Conservation (phyloP, 1,284 basidiomycete genomes). For the Sanghuangporus sanghuang region DNA sequence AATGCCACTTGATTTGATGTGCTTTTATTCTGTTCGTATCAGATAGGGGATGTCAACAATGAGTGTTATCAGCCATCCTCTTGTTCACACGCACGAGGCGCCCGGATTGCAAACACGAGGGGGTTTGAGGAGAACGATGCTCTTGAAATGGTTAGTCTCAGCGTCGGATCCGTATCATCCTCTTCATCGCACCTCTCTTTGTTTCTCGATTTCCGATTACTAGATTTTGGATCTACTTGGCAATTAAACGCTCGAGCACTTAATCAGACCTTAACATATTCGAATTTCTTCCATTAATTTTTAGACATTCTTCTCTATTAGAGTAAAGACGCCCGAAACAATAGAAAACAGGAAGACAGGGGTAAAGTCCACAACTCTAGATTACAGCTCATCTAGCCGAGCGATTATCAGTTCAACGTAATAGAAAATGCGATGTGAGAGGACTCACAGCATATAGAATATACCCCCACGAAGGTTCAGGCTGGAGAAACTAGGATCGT, state of each 20-base stretch:
- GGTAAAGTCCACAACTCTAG: neutral
- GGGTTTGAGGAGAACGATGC: neutral
- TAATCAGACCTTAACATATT: neutral
- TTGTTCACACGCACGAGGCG: neutral
- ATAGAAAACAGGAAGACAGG: neutral
- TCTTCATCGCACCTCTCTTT: neutral
- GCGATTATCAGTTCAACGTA: neutral
- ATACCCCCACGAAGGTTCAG: neutral
- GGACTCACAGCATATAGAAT: neutral
- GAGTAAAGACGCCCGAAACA: neutral
- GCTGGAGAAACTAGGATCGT: constrained; percentile 6
- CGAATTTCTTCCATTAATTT: neutral
- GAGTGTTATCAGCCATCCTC: neutral
- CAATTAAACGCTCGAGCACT: neutral
- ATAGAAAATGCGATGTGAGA: neutral
- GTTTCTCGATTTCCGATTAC: neutral
- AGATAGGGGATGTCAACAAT: neutral
- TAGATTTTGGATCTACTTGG: neutral
- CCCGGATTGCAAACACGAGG: neutral
- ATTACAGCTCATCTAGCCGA: neutral
- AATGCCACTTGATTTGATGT: neutral
- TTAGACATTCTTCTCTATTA: neutral
- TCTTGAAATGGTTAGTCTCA: neutral
- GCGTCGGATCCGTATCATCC: neutral
- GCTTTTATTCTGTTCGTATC: neutral